These are phyloP conservation scores for Plasmopara muralis DNA, from an alignment of 352 stramenopile genomes.

Conservation along the genomic window DNA sequence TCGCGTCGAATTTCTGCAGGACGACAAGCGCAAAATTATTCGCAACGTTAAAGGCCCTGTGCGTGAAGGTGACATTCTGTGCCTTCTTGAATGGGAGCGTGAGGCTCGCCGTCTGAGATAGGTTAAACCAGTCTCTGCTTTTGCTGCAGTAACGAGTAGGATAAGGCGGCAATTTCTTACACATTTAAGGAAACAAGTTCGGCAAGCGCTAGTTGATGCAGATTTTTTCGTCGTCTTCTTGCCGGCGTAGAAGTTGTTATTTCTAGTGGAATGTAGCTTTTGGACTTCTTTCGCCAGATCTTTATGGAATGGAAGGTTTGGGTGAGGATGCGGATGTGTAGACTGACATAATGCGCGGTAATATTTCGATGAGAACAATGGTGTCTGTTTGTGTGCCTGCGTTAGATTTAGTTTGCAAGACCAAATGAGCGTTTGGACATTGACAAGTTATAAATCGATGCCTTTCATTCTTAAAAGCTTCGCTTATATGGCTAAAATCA, in stretches of 20 bases:
- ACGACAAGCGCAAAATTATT: slow-evolving; percentile 98
- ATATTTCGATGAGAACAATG: slow-evolving; percentile 58
- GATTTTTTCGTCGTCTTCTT: neutral
- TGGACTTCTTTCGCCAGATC: slow-evolving; percentile 14
- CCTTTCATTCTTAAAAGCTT: too few relatives aligned
- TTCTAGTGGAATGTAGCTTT: slow-evolving; percentile 15
- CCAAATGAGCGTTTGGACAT: neutral
- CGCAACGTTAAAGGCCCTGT: slow-evolving; percentile 99
- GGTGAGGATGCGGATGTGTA: slow-evolving; percentile 22
- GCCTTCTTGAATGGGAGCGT: slow-evolving; percentile 99
- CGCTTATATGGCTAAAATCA: too few relatives aligned
- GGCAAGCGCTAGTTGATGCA: slow-evolving; percentile 1
- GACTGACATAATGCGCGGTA: slow-evolving; percentile 42
- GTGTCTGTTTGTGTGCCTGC: slow-evolving; percentile 1
- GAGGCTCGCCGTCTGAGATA: slow-evolving; percentile 98
- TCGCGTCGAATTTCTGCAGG: slow-evolving; percentile 99
- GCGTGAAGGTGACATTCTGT: slow-evolving; percentile 98
- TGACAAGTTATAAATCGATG: neutral
- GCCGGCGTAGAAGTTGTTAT: slow-evolving; percentile 8
- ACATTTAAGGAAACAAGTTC: slow-evolving; percentile 1
- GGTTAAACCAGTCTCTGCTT: slow-evolving; percentile 30
- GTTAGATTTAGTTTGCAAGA: neutral
- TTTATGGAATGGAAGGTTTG: slow-evolving; percentile 13
- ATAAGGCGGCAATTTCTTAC: slow-evolving; percentile 4
- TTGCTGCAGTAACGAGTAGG: slow-evolving; percentile 11